Base-by-base conservation (phyloP, 805 yeast genomes). In the Spathaspora passalidarum region DNA sequence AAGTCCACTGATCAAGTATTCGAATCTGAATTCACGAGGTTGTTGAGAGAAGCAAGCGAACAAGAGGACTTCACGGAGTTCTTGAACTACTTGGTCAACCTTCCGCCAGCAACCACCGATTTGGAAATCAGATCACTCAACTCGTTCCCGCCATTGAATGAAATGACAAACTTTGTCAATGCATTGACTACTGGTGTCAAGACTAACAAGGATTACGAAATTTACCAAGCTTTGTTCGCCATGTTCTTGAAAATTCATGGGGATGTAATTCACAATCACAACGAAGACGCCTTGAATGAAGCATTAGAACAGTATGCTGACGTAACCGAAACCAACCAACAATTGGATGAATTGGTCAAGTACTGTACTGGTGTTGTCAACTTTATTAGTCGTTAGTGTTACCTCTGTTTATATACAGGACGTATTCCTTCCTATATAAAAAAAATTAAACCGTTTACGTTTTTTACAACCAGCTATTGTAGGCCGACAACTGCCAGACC, bases 111-210 rank as follows among this genome's bases (percentile, higher is more conserved):
- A 1, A 66, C 78, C 2, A 75, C 89, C 20, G 98, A 94, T 61
- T 64, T 94, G 47, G 99, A 94, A 63, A 81, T 94, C 47, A 81
- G 95, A 56, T 85, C 97, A 2, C 63, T 94, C 51, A 78, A 81
- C 53, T 62, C 84, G 1, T 68, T 75, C 42, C 81, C 84, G 17
- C 95, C 96, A 13, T 78, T 79, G 55, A 54, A 57, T 9, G 97
- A 92, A 66, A 62, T 90, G 54, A 60, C 76, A 0, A 63, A 70
- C 50, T 89, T 92, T 53, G 70, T 90, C 11, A 65, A 72, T n/a
- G 91, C 96, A 0, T 59, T 94, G 52, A 70, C 78, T 2, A 65
- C 62, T 39, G 95, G 92, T 1, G 61, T 87, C 39, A 53, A 60
- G 5, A 49, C 71, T 5, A 86, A 86, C 47, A 61, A 52, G 13